phyloP scores from a whole-genome alignment of 164 flowering plant species.

The Stephania japonica region DNA sequence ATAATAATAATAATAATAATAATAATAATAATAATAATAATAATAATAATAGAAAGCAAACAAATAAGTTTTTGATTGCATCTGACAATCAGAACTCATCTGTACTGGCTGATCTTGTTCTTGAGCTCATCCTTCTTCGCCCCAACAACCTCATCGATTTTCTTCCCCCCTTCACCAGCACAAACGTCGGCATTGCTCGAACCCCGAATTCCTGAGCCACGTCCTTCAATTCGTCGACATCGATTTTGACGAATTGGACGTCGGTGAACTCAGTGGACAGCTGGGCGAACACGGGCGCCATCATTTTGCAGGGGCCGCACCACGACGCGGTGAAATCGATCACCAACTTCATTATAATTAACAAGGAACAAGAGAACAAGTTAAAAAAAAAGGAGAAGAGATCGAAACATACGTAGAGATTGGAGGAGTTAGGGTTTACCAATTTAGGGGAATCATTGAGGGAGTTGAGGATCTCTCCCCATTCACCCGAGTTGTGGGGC shows the following conservation, averaged over 20 bases:
- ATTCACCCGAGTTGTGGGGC: slow-evolving; percentile 10
- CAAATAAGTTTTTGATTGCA: too few relatives aligned
- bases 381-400: background rate
- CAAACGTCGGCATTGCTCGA: slow-evolving; percentile 80
- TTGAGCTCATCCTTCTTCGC: slow-evolving; percentile 69
- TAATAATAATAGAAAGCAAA: too few relatives aligned
- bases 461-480: slow-evolving; percentile 10
- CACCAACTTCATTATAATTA: slow-evolving; percentile 34
- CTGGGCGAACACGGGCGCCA: slow-evolving; percentile 47
- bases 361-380: background rate
- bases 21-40: too few relatives aligned
- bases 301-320: slow-evolving; percentile 83
- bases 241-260: slow-evolving; percentile 65
- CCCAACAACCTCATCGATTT: slow-evolving; percentile 64
- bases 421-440: slow-evolving; percentile 6
- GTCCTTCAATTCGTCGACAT: slow-evolving; percentile 69
- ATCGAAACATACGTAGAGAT: background rate
- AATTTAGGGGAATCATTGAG: slow-evolving; percentile 4
- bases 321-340: slow-evolving; percentile 77
- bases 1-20: too few relatives aligned
- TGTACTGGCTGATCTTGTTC: slow-evolving; percentile 35
- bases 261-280: slow-evolving; percentile 50
- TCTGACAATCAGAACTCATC: background rate
- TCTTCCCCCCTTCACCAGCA: slow-evolving; percentile 69
- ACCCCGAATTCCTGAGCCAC: slow-evolving; percentile 59